Evolutionary conservation across 768 basidiomycete species (phyloP).

Genomic region (Mycena amicta): DNA sequence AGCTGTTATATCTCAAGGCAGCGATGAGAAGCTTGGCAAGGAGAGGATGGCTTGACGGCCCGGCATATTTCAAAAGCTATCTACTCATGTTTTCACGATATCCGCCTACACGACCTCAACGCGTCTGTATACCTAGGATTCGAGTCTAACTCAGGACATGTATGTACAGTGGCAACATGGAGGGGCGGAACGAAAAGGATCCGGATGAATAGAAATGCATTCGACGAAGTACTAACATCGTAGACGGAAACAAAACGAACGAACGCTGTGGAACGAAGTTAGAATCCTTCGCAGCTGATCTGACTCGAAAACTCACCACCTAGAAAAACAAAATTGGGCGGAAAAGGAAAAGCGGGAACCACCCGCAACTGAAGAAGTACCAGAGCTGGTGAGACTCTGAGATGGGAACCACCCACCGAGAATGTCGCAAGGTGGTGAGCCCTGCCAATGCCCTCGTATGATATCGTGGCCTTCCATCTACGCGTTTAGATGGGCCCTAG

Average conservation of each 20-base stretch:
- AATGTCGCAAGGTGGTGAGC: not conserved
- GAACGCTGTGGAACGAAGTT: not conserved
- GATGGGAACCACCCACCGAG: slow-evolving; percentile 3
- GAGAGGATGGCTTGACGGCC: slow-evolving; percentile 16
- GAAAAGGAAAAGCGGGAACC: slow-evolving; percentile 1
- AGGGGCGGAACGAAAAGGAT: too few species aligned
- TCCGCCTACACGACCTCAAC: slow-evolving; percentile 4
- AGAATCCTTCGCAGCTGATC: not conserved
- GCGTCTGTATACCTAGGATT: not conserved
- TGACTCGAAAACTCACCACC: not conserved
- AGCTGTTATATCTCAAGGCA: not conserved
- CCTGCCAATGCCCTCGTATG: not conserved
- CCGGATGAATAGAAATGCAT: not conserved
- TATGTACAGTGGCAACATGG: too few species aligned
- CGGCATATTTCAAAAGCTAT: slow-evolving; percentile 8
- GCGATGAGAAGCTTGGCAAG: slow-evolving; percentile 5
- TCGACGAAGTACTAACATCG: not conserved
- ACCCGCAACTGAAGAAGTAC: not conserved
- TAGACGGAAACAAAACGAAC: not conserved
- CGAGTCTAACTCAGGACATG: too few species aligned
- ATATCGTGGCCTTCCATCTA: not conserved
- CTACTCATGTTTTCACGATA: slow-evolving; percentile 1
- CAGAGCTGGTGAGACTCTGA: not conserved
- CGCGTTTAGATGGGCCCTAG: not conserved
- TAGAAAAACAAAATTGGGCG: not conserved